Evolutionary conservation across 179 eudicot species (phyloP), one percentile per base, ranked within the genome.

Genomic region (Heliamphora ciliata): DNA sequence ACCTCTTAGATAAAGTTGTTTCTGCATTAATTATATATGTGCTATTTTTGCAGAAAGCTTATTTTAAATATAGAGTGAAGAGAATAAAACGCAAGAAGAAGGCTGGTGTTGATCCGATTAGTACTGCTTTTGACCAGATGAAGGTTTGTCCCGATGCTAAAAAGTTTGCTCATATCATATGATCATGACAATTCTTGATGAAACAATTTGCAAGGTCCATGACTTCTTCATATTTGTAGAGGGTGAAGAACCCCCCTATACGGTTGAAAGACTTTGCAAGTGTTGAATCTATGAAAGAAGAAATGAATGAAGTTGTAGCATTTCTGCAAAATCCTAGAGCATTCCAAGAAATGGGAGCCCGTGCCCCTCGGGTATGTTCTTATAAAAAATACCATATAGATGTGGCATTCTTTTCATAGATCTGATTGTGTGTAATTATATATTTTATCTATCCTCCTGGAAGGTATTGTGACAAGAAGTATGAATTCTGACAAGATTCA

Each of bases 211-310:
- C 81, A 48, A 70, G 79, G 52, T 82, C 66, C 59, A 51, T 77
- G 71, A 72, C 17, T 64, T 65, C 50, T 78, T 56, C 54, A 80
- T 31, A 65, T 79, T 81, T 83, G 82, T 83, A 93, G 98, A 91
- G 98, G 84, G 94, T 94, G 66, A 94, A 92, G 87, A 93, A 93
- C 82, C 98, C 98, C 68, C 96, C 98, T 18, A 94, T 94, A 90
- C 82, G 82, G 65, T 84, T 93, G 88, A 88, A 89, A 80, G 93
- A 94, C 80, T 94, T 94, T 86, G 90, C 94, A 9, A 94, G 96
- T 80, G 86, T 94, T 69, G 97, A 93, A 44, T 92, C 93, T 61
- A 91, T 94, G 93, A 90, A 85, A 78, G 98, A 93, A 85, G 98
- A 94, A 87, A 93, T 94, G 73, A 91, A 93, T 84, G 97, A 94